phyloP scores from a whole-genome alignment of 2,329 filamentous ascomycete species.

The Pseudogymnoascus sp. region DNA sequence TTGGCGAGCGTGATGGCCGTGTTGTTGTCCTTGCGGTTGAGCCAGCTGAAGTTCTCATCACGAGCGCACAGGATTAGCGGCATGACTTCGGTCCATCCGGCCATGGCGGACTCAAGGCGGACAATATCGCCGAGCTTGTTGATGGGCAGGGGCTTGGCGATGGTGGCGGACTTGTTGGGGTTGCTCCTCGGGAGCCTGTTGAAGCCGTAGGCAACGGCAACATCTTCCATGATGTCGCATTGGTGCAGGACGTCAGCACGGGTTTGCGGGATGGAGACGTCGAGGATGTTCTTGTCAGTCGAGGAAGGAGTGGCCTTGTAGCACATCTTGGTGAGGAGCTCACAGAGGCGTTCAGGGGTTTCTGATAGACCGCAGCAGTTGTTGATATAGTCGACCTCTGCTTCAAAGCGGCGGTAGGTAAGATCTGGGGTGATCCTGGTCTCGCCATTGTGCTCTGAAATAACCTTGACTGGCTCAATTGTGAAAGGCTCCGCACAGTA shows the following conservation, averaged over 20 bases:
- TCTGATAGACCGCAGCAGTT: conserved; percentile 78
- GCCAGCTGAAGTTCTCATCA: conserved; percentile 94
- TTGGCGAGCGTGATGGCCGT: conserved; percentile 82
- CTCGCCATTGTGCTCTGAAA: conserved; percentile 83
- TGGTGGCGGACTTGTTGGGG: conserved; percentile 76
- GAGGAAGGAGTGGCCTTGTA: conserved; percentile 71
- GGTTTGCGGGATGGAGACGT: conserved; percentile 79
- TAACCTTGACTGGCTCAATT: conserved; percentile 85
- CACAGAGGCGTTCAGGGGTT: conserved; percentile 66
- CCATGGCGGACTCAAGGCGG: conserved; percentile 80
- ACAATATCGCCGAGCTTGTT: conserved; percentile 95
- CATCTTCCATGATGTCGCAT: conserved; percentile 97
- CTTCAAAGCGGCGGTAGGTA: conserved; percentile 66
- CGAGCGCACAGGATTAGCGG: conserved; percentile 94
- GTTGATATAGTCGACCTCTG: conserved; percentile 90
- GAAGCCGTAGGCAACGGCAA: conserved; percentile 94
- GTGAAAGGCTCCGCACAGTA: conserved; percentile 87
- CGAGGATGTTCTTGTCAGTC: conserved; percentile 61
- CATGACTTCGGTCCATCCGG: conserved; percentile 94
- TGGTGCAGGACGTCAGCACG: conserved; percentile 93
- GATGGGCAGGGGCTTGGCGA: conserved; percentile 79
- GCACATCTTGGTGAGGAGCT: conserved; percentile 81
- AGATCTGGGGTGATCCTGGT: conserved; percentile 77
- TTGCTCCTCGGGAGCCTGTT: conserved; percentile 87
- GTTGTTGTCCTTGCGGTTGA: conserved; percentile 85